Conservation (phyloP, 2,329 filamentous ascomycete species). For the Colletotrichum coccodes region DNA sequence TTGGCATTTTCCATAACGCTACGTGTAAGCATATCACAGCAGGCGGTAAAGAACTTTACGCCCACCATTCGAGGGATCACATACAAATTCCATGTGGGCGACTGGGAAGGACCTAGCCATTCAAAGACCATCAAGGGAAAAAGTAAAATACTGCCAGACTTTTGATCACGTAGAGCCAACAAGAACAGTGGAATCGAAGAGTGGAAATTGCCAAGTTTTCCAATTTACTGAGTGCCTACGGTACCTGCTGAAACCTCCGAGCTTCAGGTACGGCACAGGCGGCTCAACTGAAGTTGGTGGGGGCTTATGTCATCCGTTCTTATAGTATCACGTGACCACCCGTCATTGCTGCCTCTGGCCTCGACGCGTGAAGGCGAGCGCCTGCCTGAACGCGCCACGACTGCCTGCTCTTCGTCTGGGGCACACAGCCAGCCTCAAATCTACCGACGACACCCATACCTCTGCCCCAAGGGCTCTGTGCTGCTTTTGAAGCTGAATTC, state of each 20-base stretch:
- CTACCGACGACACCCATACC: not conserved
- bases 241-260: not conserved
- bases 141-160: no score
- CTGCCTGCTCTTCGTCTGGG: not conserved
- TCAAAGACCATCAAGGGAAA: no score
- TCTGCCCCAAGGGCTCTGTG: not conserved
- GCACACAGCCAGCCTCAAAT: not conserved
- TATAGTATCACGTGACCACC: conserved; percentile 25
- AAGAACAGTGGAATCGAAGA: no score
- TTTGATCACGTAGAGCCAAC: no score
- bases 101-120: no score
- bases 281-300: not conserved
- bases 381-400: conserved; percentile 17
- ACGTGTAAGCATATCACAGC: no score
- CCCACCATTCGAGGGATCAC: no score
- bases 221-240: no score
- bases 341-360: conserved; percentile 19
- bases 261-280: not conserved
- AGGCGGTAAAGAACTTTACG: no score
- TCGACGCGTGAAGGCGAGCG: conserved; percentile 23
- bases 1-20: no score
- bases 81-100: no score
- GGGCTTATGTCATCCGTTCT: not conserved
- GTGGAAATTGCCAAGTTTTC: no score
- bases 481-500: not conserved